phyloP scores from a whole-genome alignment of 768 basidiomycete genomes.

The Termitomyces titanicus region DNA sequence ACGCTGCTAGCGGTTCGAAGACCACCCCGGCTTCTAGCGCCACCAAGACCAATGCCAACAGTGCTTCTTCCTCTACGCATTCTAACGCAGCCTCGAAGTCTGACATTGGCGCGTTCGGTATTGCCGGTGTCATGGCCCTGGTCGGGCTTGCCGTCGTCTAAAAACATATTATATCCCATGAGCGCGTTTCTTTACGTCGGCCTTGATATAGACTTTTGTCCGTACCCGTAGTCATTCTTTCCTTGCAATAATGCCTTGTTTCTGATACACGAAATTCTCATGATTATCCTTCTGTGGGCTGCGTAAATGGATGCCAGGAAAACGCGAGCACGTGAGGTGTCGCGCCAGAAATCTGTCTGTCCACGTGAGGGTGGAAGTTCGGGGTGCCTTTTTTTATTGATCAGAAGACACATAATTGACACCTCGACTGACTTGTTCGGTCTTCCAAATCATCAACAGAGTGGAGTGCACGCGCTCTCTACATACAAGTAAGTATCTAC shows the following conservation, averaged over 20 bases:
- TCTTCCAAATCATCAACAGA: not conserved
- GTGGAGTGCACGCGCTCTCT: slow-evolving; percentile 1
- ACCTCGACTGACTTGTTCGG: not conserved
- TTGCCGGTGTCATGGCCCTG: slow-evolving; percentile 48
- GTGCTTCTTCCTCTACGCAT: slow-evolving; percentile 6
- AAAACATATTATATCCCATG: not conserved
- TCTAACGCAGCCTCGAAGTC: slow-evolving; percentile 28
- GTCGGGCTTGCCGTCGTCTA: slow-evolving; percentile 47
- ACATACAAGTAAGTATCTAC: slow-evolving; percentile 16
- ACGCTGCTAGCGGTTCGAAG: slow-evolving; percentile 18
- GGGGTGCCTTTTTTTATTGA: slow-evolving; percentile 3
- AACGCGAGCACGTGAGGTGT: slow-evolving; percentile 17
- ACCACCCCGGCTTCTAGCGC: slow-evolving; percentile 10
- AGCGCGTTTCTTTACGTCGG: not conserved
- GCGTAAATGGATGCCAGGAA: too few relatives aligned
- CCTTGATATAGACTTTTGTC: not conserved
- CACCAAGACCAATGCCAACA: slow-evolving; percentile 8
- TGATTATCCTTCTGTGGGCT: too few relatives aligned
- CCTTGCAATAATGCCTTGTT: not conserved
- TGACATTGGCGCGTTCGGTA: slow-evolving; percentile 31
- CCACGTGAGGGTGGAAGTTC: slow-evolving; percentile 13
- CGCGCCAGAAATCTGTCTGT: slow-evolving; percentile 6
- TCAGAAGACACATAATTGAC: slow-evolving; percentile 9
- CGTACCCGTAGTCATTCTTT: not conserved
- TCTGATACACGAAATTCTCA: not conserved